Conservation (phyloP, 768 basidiomycete genomes). For the Trametes cinnabarina region DNA sequence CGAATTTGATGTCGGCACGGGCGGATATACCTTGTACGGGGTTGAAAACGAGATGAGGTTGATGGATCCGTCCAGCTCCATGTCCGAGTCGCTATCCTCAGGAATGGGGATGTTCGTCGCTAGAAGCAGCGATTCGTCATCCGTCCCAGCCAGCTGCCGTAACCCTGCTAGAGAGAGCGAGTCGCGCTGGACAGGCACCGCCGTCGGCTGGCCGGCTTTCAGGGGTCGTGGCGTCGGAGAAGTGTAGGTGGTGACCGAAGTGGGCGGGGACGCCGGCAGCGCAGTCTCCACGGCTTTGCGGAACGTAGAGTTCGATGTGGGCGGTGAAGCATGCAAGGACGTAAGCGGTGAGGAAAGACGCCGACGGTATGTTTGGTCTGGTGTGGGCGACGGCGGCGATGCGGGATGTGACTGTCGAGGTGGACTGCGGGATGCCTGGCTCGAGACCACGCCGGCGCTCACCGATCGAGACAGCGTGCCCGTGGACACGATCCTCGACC, state of each 20-base stretch:
- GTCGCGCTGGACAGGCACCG: constrained; percentile 41
- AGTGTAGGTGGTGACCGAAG: constrained; percentile 14
- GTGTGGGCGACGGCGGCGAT: constrained; percentile 27
- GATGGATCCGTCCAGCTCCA: constrained; percentile 41
- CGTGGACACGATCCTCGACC: constrained; percentile 21
- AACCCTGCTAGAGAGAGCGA: constrained; percentile 39
- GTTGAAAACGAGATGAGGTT: constrained; percentile 74
- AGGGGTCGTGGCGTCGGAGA: constrained; percentile 22
- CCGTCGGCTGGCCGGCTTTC: constrained; percentile 13
- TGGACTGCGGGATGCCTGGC: constrained; percentile 9
- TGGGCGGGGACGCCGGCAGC: constrained; percentile 33
- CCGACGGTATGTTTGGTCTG: constrained; percentile 25
- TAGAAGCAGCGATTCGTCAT: constrained; percentile 64
- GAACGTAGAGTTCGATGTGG: constrained; percentile 28
- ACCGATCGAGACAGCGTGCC: constrained; percentile 24
- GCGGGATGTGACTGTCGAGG: constrained; percentile 16
- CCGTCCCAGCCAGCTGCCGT: constrained; percentile 36
- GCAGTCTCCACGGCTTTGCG: constrained; percentile 34
- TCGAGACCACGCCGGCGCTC: constrained; percentile 19
- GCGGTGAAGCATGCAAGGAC: constrained; percentile 21
- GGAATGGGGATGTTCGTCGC: constrained; percentile 76
- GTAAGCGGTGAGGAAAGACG: constrained; percentile 25
- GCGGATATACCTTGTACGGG: constrained; percentile 52
- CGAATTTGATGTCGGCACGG: constrained; percentile 37
- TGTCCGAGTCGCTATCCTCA: constrained; percentile 67